These are phyloP conservation scores for Lipomyces lipofer DNA, from an alignment of 805 yeast genomes.

Conservation along the genomic window DNA sequence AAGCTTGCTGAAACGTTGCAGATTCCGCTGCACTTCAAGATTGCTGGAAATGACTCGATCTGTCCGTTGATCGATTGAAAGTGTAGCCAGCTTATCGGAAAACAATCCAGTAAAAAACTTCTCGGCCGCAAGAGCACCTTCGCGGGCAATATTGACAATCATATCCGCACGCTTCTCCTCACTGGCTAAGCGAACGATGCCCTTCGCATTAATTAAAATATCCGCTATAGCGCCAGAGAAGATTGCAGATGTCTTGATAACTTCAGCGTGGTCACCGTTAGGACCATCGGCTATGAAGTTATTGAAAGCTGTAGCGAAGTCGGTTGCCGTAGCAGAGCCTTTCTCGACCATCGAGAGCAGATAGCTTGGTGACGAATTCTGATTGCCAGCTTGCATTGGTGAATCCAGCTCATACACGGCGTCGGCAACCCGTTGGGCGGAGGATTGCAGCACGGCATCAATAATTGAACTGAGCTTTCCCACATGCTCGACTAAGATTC, in stretches of 20 bases:
- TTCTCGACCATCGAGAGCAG: slow-evolving; percentile 68
- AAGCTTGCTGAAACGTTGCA: slow-evolving; percentile 58
- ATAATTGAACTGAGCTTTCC: slow-evolving; percentile 55
- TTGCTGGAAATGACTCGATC: slow-evolving; percentile 78
- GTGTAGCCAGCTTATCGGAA: slow-evolving; percentile 52
- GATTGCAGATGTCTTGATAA: slow-evolving; percentile 62
- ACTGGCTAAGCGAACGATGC: slow-evolving; percentile 58
- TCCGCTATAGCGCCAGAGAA: slow-evolving; percentile 65
- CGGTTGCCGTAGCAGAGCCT: slow-evolving; percentile 69
- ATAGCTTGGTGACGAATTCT: slow-evolving; percentile 70
- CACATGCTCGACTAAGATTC: slow-evolving; percentile 50
- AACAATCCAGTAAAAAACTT: slow-evolving; percentile 60
- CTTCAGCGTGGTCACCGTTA: slow-evolving; percentile 57
- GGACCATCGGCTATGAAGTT: slow-evolving; percentile 75
- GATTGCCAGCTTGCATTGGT: slow-evolving; percentile 80
- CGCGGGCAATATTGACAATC: slow-evolving; percentile 51
- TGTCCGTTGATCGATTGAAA: slow-evolving; percentile 63
- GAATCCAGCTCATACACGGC: slow-evolving; percentile 67
- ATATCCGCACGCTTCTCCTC: slow-evolving; percentile 55
- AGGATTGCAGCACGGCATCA: slow-evolving; percentile 70
- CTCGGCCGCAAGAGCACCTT: slow-evolving; percentile 61
- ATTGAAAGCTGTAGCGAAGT: slow-evolving; percentile 76
- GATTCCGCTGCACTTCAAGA: slow-evolving; percentile 66
- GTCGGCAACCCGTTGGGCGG: slow-evolving; percentile 72
- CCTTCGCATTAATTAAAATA: slow-evolving; percentile 66